These are phyloP conservation scores for Emmonsiellopsis sp. DNA, from an alignment of 2,329 filamentous ascomycete genomes.

Conservation along the genomic window DNA sequence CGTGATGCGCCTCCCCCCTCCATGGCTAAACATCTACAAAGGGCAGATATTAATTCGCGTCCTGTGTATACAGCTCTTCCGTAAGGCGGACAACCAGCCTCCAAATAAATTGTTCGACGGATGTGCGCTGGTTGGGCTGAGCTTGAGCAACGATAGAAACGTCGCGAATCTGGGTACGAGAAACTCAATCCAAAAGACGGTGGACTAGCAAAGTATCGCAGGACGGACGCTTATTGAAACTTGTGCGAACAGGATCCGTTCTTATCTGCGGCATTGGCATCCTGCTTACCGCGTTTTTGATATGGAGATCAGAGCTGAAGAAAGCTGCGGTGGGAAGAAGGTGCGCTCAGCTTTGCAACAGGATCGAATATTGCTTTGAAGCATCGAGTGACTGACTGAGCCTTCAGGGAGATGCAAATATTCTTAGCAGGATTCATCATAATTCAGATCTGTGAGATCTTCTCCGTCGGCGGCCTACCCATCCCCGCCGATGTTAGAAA, in stretches of 20 bases:
- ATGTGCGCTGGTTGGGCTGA: constrained; percentile 68
- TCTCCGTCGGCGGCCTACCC: constrained; percentile 85
- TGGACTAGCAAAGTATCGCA: no score
- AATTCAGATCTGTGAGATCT: constrained; percentile 90
- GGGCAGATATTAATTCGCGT: background rate
- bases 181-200: background rate
- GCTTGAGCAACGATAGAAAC: constrained; percentile 54
- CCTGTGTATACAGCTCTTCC: constrained; percentile 50
- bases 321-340: constrained; percentile 87
- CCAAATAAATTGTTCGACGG: constrained; percentile 53
- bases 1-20: constrained; percentile 27
- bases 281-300: constrained; percentile 52
- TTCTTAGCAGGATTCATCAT: constrained; percentile 82
- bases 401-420: constrained; percentile 80
- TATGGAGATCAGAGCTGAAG: constrained; percentile 79
- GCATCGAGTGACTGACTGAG: background rate
- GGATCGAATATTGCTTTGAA: background rate
- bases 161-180: constrained; percentile 74
- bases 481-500: constrained; percentile 58
- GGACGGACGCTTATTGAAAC: no score
- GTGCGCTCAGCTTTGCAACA: constrained; percentile 39
- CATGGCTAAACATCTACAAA: background rate
- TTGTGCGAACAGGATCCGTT: constrained; percentile 61
- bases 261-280: constrained; percentile 73
- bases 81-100: constrained; percentile 47